Conservation (phyloP, 345 rosid species). For the Sonneratia caseolaris region DNA sequence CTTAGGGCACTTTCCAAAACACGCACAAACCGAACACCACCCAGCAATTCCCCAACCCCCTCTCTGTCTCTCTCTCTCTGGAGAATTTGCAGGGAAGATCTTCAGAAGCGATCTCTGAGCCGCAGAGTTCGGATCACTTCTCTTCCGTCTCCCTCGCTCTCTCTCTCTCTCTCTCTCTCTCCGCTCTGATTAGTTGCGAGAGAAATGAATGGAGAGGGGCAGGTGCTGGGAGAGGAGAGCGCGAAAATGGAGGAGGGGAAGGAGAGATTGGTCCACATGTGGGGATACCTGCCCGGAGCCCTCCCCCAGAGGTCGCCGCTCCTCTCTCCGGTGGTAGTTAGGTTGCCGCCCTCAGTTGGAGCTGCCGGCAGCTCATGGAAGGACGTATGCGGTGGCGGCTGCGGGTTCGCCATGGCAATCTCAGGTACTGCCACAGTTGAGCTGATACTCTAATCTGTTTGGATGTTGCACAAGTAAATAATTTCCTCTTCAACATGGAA, state of each 20-base stretch:
- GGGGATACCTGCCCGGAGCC: slow-evolving; percentile 97
- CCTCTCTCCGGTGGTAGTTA: slow-evolving; percentile 53
- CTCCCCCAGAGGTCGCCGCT: slow-evolving; percentile 74
- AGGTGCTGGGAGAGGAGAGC: slow-evolving; percentile 21
- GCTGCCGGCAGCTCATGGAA: slow-evolving; percentile 37
- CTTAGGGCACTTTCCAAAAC: slow-evolving; percentile 14
- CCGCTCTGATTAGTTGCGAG: background rate
- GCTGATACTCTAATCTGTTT: too few species aligned
- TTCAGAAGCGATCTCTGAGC: too few species aligned
- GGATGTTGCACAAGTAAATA: too few species aligned
- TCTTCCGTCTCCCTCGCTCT: too few species aligned
- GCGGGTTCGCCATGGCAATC: slow-evolving; percentile 95
- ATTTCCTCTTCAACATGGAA: too few species aligned
- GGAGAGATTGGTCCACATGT: slow-evolving; percentile 51
- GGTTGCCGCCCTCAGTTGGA: slow-evolving; percentile 23
- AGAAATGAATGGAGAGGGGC: slow-evolving; percentile 52
- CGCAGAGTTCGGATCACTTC: too few species aligned
- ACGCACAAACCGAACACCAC: too few species aligned
- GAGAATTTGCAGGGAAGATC: too few species aligned
- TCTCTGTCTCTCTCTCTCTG: too few species aligned
- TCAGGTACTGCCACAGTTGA: slow-evolving; percentile 34
- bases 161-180: slow-evolving; percentile 1
- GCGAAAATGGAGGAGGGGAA: slow-evolving; percentile 18
- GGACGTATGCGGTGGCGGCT: slow-evolving; percentile 90
- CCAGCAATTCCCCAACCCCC: too few species aligned